Evolutionary conservation across 139 green algal genomes (phyloP), one percentile per base, ranked within the genome.

Genomic region (Limnomonas spitsbergensis): DNA sequence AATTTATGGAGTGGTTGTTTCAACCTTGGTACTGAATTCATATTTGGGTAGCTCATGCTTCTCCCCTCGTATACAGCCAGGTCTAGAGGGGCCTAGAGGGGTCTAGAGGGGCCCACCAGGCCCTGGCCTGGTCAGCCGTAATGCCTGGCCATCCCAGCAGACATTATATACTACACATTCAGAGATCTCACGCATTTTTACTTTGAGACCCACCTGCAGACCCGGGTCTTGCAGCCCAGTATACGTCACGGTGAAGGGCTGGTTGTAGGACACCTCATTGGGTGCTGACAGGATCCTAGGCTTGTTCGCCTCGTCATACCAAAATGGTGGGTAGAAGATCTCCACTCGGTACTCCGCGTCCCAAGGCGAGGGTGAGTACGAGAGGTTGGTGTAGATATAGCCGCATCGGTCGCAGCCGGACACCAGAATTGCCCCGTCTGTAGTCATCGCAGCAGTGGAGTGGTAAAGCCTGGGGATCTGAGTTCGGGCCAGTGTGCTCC

Each of bases 331-430:
- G 36, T 32, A 31, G 74, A 84, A 84, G 4, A 84, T 35, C 68
- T 84, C 80, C 1, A 70, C 66, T 6, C 80, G 74, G 68, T 75
- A 84, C 67, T 84, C 80, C 29, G 80, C 6, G 31, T 78, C 74
- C 29, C 37, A 38, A 31, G 80, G 80, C 27, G 29, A 40, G 52
- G 31, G 29, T 67, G 36, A 73, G 68, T 70, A 78, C 1, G 68
- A 32, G 24, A 68, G 52, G 53, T 73, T 39, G 4, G 26, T 47
- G 66, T 40, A 71, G 42, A 78, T 81, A 4, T 69, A 29, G 78
- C 76, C 69, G 69, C 82, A 86, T 0, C 82, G 78, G 47, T 86
- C 82, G 47, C 82, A 86, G 2, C 82, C 82, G 0, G 40, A 53
- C 20, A 86, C 54, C 4, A 86, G 40, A 1, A 86, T 35, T 0